A percentile compares a stretch with the other conserved stretches of the same genome.
Conservation (phyloP, 495 filamentous ascomycete species). For the Tuber aestivum region DNA sequence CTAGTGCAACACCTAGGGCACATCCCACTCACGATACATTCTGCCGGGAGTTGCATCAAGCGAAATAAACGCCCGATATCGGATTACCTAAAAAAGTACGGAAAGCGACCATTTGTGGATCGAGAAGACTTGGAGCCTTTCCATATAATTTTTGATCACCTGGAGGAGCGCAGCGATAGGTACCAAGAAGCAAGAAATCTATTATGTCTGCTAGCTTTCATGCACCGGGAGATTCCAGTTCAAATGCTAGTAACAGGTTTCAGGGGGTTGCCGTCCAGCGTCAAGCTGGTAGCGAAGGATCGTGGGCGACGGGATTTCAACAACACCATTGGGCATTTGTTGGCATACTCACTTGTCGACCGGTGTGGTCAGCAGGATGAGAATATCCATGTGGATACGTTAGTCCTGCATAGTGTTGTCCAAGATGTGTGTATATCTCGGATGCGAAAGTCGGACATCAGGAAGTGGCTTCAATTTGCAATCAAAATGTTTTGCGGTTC, state of each 20-base stretch:
- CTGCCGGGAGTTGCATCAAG: slow-evolving; percentile 67
- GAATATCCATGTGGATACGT: slow-evolving; percentile 62
- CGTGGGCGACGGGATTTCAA: slow-evolving; percentile 52
- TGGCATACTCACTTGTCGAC: slow-evolving; percentile 42
- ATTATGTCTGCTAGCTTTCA: slow-evolving; percentile 68
- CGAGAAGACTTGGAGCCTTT: slow-evolving; percentile 55
- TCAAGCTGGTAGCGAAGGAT: slow-evolving; percentile 23
- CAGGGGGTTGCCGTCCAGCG: slow-evolving; percentile 11
- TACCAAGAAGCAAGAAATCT: slow-evolving; percentile 59
- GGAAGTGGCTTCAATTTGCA: slow-evolving; percentile 61
- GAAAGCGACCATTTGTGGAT: slow-evolving; percentile 61
- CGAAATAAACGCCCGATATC: slow-evolving; percentile 64
- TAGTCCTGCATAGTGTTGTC: slow-evolving; percentile 65
- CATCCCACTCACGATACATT: slow-evolving; percentile 72
- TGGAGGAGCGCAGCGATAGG: slow-evolving; percentile 54
- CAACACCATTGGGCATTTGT: slow-evolving; percentile 53
- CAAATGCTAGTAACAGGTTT: slow-evolving; percentile 59
- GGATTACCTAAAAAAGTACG: slow-evolving; percentile 63
- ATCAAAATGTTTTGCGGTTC: slow-evolving; percentile 57
- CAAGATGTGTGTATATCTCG: slow-evolving; percentile 72
- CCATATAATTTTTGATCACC: slow-evolving; percentile 62
- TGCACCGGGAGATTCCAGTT: slow-evolving; percentile 67
- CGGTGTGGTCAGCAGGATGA: slow-evolving; percentile 50
- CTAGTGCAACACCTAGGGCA: slow-evolving; percentile 64
- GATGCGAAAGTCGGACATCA: slow-evolving; percentile 52